Evolutionary conservation across 2,329 filamentous ascomycete species (phyloP).

Genomic region (Cladosporium sp.): DNA sequence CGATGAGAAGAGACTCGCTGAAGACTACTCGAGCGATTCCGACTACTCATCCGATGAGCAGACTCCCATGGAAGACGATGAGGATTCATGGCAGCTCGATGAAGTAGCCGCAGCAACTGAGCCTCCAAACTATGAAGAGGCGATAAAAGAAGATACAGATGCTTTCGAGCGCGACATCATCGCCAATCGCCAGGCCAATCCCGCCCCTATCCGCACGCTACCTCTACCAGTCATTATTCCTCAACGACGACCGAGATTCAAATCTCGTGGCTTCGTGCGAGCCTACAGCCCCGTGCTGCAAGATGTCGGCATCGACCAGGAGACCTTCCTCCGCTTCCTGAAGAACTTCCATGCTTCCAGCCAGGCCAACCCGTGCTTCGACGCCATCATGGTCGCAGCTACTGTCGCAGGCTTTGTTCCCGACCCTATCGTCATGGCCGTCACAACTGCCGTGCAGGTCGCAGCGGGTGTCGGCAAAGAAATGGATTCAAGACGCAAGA

Average conservation of each 20-base stretch:
- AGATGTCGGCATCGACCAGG: constrained; percentile 45
- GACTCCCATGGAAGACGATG: constrained; percentile 24
- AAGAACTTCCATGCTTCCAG: constrained; percentile 44
- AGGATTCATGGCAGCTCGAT: constrained; percentile 30
- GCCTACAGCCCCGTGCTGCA: constrained; percentile 50
- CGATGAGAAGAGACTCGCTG: constrained; percentile 10
- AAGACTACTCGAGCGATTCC: constrained; percentile 3
- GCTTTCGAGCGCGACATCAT: constrained; percentile 25
- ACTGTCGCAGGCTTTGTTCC: constrained; percentile 35
- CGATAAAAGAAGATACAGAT: constrained; percentile 18
- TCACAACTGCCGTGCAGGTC: constrained; percentile 43
- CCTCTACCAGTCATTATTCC: constrained; percentile 50
- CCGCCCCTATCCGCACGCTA: constrained; percentile 18
- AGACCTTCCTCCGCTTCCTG: constrained; percentile 47
- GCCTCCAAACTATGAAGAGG: constrained; percentile 27
- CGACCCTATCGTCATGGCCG: constrained; percentile 28
- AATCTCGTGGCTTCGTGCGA: constrained; percentile 49
- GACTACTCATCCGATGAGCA: constrained; percentile 12
- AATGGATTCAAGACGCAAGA: constrained; percentile 34
- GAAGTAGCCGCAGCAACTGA: constrained; percentile 23
- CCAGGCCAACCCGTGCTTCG: constrained; percentile 33
- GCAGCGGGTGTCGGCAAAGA: constrained; percentile 41
- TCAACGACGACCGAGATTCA: constrained; percentile 48
- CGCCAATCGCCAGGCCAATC: background rate
- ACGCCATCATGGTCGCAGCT: constrained; percentile 26